phyloP scores from a whole-genome alignment of 257 asterid genomes.

The Nicotiana attenuata region DNA sequence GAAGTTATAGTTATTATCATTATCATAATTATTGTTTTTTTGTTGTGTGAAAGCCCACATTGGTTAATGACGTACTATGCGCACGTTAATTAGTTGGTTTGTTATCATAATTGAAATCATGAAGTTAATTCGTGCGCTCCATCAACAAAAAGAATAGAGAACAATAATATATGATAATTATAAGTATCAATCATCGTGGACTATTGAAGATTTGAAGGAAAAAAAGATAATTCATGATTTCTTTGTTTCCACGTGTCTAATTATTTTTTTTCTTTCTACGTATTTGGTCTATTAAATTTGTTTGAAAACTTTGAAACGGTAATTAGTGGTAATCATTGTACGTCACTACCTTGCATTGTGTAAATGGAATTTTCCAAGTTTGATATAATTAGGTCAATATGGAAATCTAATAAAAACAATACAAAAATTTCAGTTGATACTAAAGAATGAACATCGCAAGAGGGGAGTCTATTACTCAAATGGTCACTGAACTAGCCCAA shows the following conservation, averaged over 20 bases:
- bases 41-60: background rate
- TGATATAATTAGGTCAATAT: background rate
- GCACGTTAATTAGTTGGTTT: conserved; percentile 11
- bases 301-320: background rate
- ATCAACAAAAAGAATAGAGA: background rate
- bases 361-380: background rate
- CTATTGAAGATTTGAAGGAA: background rate
- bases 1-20: background rate
- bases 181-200: background rate
- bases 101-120: conserved; percentile 4
- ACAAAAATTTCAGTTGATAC: no score
- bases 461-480: no score
- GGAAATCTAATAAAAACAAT: background rate
- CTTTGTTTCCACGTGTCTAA: background rate
- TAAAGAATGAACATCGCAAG: no score
- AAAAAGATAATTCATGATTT: background rate
- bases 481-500: no score
- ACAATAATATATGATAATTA: background rate
- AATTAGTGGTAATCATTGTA: background rate
- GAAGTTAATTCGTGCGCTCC: conserved; percentile 3
- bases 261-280: background rate
- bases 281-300: background rate
- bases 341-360: background rate
- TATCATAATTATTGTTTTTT: background rate
- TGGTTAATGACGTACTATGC: background rate